phyloP scores from a whole-genome alignment of 768 basidiomycete genomes.

The Termitomyces sp. region DNA sequence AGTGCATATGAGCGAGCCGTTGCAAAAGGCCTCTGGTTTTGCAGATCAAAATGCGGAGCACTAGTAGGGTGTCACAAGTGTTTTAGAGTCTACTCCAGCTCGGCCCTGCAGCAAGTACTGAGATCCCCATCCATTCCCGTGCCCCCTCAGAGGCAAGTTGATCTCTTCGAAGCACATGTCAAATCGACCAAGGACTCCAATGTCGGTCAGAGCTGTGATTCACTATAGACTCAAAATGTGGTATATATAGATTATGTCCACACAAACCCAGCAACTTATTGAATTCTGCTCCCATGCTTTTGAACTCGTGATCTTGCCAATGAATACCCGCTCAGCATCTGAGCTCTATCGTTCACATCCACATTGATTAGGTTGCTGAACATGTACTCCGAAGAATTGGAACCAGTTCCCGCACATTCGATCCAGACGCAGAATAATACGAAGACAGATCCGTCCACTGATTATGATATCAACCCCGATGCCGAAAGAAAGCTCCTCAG shows the following conservation, averaged over 20 bases:
- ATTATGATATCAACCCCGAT: conserved; percentile 14
- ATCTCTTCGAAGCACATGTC: neutral
- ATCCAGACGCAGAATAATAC: neutral
- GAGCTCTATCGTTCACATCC: neutral
- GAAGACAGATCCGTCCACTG: neutral
- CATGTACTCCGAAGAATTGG: conserved; percentile 1
- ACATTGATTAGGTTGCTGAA: too few species aligned
- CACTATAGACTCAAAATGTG: neutral
- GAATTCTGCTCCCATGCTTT: neutral
- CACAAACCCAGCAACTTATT: neutral
- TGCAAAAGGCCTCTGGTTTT: too few species aligned
- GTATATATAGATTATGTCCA: too few species aligned
- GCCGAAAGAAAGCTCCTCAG: conserved; percentile 33
- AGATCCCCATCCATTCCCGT: neutral
- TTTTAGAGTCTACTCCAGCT: neutral
- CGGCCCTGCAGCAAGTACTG: too few species aligned
- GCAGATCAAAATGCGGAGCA: neutral
- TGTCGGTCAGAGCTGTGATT: neutral
- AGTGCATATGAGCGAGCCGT: too few species aligned
- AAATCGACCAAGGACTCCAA: neutral
- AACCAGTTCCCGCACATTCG: neutral
- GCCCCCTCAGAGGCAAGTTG: neutral
- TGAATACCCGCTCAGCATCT: neutral
- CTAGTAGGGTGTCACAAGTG: too few species aligned
- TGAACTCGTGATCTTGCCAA: neutral